phyloP scores from a whole-genome alignment of 257 asterid species.

The Hygrophila difformis region DNA sequence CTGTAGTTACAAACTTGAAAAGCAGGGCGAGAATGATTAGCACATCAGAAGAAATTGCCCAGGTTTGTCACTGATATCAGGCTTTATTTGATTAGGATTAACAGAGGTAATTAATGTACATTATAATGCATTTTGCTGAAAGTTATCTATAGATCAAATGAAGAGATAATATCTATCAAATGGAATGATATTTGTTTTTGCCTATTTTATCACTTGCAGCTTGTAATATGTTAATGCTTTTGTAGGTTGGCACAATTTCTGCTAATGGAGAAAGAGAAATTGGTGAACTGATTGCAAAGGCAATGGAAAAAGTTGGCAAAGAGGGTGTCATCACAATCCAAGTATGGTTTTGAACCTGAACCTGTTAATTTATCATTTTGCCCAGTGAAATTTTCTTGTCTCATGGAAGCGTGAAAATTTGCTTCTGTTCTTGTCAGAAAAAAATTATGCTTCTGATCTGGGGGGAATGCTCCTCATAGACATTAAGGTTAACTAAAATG shows the following conservation, averaged over 20 bases:
- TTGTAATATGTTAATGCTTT: not conserved
- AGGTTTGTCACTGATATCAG: slow-evolving; percentile 40
- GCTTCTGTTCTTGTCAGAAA: no score
- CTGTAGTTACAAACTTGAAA: slow-evolving; percentile 78
- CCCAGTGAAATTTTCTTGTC: no score
- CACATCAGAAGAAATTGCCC: slow-evolving; percentile 96
- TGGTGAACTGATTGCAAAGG: slow-evolving; percentile 94
- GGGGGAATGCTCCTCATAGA: no score
- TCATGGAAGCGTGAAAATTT: no score
- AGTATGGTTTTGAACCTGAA: slow-evolving; percentile 29
- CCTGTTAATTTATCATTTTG: no score
- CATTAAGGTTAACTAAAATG: no score
- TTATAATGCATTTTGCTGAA: no score
- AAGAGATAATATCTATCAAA: not conserved
- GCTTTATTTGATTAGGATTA: no score
- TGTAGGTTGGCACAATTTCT: slow-evolving; percentile 89
- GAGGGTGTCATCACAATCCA: slow-evolving; percentile 96
- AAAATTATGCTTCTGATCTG: no score
- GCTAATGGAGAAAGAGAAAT: slow-evolving; percentile 90
- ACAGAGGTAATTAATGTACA: no score
- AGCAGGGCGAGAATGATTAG: slow-evolving; percentile 99
- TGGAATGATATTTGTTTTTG: no score
- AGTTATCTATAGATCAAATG: no score
- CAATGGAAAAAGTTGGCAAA: slow-evolving; percentile 97
- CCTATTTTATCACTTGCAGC: not conserved